These are phyloP conservation scores for Haberlea rhodopensis DNA, from an alignment of 257 asterid species.

Conservation along the genomic window DNA sequence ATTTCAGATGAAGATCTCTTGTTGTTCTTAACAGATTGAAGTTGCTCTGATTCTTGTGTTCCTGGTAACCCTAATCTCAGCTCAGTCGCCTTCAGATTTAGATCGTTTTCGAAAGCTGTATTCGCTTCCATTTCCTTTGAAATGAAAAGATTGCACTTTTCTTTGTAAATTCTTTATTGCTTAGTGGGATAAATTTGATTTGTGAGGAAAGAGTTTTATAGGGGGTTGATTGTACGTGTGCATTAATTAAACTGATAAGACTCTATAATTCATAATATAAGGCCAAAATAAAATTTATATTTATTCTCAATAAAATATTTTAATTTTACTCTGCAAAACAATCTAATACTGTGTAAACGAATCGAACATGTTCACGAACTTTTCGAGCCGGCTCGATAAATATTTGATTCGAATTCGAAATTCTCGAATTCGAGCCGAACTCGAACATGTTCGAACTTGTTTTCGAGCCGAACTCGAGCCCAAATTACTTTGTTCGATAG, in stretches of 20 bases:
- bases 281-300: too few relatives aligned
- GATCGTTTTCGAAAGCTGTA: slow-evolving; percentile 26
- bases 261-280: background rate
- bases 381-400: too few relatives aligned
- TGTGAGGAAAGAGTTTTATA: background rate
- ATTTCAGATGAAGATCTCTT: slow-evolving; percentile 47
- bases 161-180: background rate
- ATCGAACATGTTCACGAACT: too few relatives aligned
- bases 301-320: too few relatives aligned
- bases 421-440: too few relatives aligned
- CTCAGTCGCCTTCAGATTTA: slow-evolving; percentile 54
- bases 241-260: background rate
- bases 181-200: background rate
- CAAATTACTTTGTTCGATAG: too few relatives aligned
- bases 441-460: too few relatives aligned
- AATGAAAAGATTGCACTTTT: background rate
- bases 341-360: too few relatives aligned
- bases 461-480: too few relatives aligned
- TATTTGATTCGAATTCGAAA: too few relatives aligned
- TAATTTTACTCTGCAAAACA: too few relatives aligned
- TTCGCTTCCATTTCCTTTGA: slow-evolving; percentile 30
- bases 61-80: slow-evolving; percentile 60
- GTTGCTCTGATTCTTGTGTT: slow-evolving; percentile 34
- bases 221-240: slow-evolving; percentile 8
- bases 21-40: slow-evolving; percentile 30